phyloP scores from a whole-genome alignment of 2,329 filamentous ascomycete genomes.

The Xylaria polymorpha region DNA sequence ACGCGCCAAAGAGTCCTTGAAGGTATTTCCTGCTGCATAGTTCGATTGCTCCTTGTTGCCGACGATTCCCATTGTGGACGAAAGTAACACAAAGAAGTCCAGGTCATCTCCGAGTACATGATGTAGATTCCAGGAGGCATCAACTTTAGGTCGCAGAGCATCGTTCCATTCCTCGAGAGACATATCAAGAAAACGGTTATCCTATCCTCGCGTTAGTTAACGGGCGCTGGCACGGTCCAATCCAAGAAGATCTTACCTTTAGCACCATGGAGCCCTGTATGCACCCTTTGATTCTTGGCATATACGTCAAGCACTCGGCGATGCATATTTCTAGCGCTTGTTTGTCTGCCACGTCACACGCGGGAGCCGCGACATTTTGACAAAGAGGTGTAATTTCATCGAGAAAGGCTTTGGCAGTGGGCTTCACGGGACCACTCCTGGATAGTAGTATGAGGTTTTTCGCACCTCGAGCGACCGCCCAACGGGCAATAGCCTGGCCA shows the following conservation, averaged over 20 bases:
- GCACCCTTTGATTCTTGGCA: slow-evolving; percentile 55
- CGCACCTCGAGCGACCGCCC: slow-evolving; percentile 31
- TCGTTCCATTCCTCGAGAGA: slow-evolving; percentile 52
- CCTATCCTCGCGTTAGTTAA: slow-evolving; percentile 32
- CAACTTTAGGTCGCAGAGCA: slow-evolving; percentile 54
- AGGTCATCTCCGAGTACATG: slow-evolving; percentile 29
- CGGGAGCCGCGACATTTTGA: slow-evolving; percentile 43
- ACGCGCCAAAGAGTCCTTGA: slow-evolving; percentile 42
- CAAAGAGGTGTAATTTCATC: slow-evolving; percentile 43
- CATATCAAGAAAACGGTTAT: slow-evolving; percentile 53
- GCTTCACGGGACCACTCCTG: slow-evolving; percentile 31
- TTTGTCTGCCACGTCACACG: slow-evolving; percentile 48
- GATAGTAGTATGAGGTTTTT: slow-evolving; percentile 33
- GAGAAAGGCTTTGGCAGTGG: slow-evolving; percentile 35
- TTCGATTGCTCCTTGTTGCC: slow-evolving; percentile 43
- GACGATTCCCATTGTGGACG: slow-evolving; percentile 42
- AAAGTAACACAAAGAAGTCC: slow-evolving; percentile 44
- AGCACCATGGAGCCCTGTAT: slow-evolving; percentile 59
- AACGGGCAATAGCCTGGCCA: slow-evolving; percentile 38
- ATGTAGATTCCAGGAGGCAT: slow-evolving; percentile 59
- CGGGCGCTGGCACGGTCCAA: no score
- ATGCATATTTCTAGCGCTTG: slow-evolving; percentile 47
- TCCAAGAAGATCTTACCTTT: slow-evolving; percentile 35
- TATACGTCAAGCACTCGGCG: slow-evolving; percentile 38
- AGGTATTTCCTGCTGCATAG: slow-evolving; percentile 43